Conservation (phyloP, 2,329 filamentous ascomycete species). For the Verticillium klebahnii region DNA sequence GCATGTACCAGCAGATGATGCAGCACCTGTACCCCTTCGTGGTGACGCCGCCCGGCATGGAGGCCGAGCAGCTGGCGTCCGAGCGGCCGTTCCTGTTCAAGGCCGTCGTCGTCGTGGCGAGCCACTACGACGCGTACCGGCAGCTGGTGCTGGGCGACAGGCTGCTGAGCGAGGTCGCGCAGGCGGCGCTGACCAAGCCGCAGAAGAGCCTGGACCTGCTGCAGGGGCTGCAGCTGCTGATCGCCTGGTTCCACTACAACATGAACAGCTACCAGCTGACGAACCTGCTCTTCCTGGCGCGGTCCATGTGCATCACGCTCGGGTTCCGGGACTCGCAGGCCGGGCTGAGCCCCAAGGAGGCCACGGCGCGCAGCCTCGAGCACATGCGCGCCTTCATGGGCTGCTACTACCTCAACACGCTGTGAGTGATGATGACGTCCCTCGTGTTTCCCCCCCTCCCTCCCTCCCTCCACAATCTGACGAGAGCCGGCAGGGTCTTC, state of each 20-base stretch:
- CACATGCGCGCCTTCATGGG: slow-evolving; percentile 42
- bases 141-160: slow-evolving; percentile 39
- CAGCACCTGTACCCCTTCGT: slow-evolving; percentile 40
- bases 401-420: slow-evolving; percentile 45
- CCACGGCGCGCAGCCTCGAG: slow-evolving; percentile 27
- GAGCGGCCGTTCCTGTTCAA: slow-evolving; percentile 44
- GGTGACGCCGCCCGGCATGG: slow-evolving; percentile 30
- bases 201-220: slow-evolving; percentile 40
- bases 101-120: slow-evolving; percentile 39
- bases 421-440: slow-evolving; percentile 26
- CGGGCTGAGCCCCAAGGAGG: slow-evolving; percentile 14
- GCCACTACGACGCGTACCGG: slow-evolving; percentile 35
- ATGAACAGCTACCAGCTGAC: slow-evolving; percentile 45
- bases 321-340: slow-evolving; percentile 27
- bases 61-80: slow-evolving; percentile 28
- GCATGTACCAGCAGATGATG: slow-evolving; percentile 26
- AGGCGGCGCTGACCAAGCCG: slow-evolving; percentile 34
- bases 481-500: slow-evolving; percentile 27
- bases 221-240: slow-evolving; percentile 38
- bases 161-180: slow-evolving; percentile 36
- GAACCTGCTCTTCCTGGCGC: slow-evolving; percentile 42
- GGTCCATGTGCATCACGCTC: slow-evolving; percentile 40
- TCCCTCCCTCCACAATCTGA: background rate
- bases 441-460: background rate
- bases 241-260: slow-evolving; percentile 45